phyloP scores from a whole-genome alignment of 805 yeast genomes.

The Saturnispora zaruensis region DNA sequence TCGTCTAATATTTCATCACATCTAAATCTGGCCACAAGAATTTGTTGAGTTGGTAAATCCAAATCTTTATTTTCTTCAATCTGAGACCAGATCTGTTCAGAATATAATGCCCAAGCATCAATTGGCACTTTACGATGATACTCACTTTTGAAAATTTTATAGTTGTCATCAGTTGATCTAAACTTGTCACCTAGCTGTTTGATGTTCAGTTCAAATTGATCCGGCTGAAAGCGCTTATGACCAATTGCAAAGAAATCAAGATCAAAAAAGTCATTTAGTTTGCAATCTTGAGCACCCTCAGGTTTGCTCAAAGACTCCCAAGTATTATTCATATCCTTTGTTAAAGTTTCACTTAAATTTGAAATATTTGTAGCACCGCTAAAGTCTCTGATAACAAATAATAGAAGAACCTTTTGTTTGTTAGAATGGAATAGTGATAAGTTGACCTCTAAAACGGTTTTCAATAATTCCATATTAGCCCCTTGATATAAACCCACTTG shows the following conservation, averaged over 20 bases:
- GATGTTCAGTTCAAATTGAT: slow-evolving; percentile 56
- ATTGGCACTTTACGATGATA: slow-evolving; percentile 84
- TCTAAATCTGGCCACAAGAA: slow-evolving; percentile 85
- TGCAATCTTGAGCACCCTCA: slow-evolving; percentile 42
- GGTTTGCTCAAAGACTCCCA: slow-evolving; percentile 81
- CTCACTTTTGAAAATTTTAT: slow-evolving; percentile 48
- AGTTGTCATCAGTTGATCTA: slow-evolving; percentile 18
- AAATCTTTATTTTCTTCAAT: slow-evolving; percentile 88
- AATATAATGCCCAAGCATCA: slow-evolving; percentile 94
- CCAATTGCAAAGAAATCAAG: slow-evolving; percentile 71
- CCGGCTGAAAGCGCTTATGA: slow-evolving; percentile 77
- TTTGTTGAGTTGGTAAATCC: slow-evolving; percentile 95
- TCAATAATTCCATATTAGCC: slow-evolving; percentile 90
- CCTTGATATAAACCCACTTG: slow-evolving; percentile 97
- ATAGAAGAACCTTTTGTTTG: slow-evolving; percentile 47
- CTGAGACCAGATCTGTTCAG: slow-evolving; percentile 88
- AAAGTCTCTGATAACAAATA: slow-evolving; percentile 90
- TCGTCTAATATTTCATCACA: slow-evolving; percentile 78
- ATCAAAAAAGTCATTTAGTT: slow-evolving; percentile 74
- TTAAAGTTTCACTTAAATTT: slow-evolving; percentile 60
- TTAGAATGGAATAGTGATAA: slow-evolving; percentile 70
- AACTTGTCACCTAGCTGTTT: slow-evolving; percentile 57
- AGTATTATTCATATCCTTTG: slow-evolving; percentile 61
- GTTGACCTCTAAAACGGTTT: slow-evolving; percentile 95
- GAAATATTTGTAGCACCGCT: slow-evolving; percentile 77